phyloP scores from a whole-genome alignment of 495 filamentous ascomycete species.

The Evansstolkia leycettana region DNA sequence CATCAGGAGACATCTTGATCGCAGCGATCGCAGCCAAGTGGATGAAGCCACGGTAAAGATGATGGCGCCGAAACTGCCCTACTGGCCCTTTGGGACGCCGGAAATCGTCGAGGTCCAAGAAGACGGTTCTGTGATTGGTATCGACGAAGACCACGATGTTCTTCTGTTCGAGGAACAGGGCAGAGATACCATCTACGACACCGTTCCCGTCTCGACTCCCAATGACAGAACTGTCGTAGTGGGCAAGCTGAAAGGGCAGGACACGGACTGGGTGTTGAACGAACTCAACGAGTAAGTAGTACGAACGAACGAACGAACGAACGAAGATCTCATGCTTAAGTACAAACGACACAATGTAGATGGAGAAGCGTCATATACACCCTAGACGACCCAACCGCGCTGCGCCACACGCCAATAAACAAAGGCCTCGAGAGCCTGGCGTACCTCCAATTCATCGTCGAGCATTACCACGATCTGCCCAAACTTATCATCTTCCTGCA shows the following conservation, averaged over 20 bases:
- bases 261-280: not conserved
- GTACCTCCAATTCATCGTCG: slow-evolving; percentile 40
- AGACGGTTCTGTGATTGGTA: not conserved
- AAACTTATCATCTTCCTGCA: slow-evolving; percentile 37
- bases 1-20: not conserved
- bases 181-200: not conserved
- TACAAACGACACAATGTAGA: slow-evolving; percentile 10
- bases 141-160: not conserved
- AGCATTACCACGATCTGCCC: slow-evolving; percentile 37
- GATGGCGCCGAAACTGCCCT: not conserved
- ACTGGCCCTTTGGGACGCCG: not conserved
- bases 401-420: slow-evolving; percentile 23
- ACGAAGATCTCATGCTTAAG: not conserved
- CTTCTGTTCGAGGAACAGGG: not conserved
- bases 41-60: too few species aligned
- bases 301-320: too few species aligned
- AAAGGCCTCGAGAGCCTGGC: slow-evolving; percentile 37
- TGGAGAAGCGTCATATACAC: slow-evolving; percentile 44
- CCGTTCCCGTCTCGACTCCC: not conserved
- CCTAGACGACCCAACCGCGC: slow-evolving; percentile 42
- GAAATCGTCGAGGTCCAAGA: not conserved
- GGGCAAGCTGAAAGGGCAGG: not conserved
- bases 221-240: not conserved
- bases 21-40: too few species aligned
- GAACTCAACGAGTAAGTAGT: not conserved